These are phyloP conservation scores for Cordyceps tenuipes DNA, from an alignment of 2,329 filamentous ascomycete species.

Conservation along the genomic window DNA sequence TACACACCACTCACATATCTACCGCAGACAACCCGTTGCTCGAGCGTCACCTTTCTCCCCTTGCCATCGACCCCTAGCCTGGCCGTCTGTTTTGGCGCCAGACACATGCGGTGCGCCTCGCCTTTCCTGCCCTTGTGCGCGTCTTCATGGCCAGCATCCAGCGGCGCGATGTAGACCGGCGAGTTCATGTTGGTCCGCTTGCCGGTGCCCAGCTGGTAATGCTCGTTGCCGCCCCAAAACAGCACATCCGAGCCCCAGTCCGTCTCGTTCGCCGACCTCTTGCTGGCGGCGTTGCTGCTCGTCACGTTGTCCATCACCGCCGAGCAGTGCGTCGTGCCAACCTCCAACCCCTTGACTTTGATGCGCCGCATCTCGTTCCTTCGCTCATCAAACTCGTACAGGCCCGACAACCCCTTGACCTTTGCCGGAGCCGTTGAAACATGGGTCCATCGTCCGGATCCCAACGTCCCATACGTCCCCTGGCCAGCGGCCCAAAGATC, in stretches of 20 bases:
- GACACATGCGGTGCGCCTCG: slow-evolving; percentile 67
- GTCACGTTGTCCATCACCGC: slow-evolving; percentile 80
- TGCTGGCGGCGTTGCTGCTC: slow-evolving; percentile 46
- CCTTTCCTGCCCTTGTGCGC: slow-evolving; percentile 48
- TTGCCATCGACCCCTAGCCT: slow-evolving; percentile 49
- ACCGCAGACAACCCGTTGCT: slow-evolving; percentile 85
- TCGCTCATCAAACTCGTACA: slow-evolving; percentile 80
- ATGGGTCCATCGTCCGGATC: slow-evolving; percentile 85
- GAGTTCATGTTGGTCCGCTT: slow-evolving; percentile 71
- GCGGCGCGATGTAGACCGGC: slow-evolving; percentile 70
- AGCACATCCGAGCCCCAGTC: slow-evolving; percentile 86
- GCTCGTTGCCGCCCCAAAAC: slow-evolving; percentile 93
- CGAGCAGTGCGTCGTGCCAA: slow-evolving; percentile 72
- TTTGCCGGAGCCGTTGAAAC: slow-evolving; percentile 69
- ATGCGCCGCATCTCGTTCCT: slow-evolving; percentile 65
- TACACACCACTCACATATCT: slow-evolving; percentile 76
- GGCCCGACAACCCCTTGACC: slow-evolving; percentile 71
- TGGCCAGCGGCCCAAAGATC: slow-evolving; percentile 85
- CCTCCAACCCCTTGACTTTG: slow-evolving; percentile 60
- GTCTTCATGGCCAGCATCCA: slow-evolving; percentile 56
- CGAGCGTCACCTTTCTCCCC: slow-evolving; percentile 64
- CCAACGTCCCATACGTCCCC: slow-evolving; percentile 75
- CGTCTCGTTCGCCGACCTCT: slow-evolving; percentile 56
- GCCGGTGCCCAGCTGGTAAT: slow-evolving; percentile 86
- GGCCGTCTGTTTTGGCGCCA: slow-evolving; percentile 68